Conservation (phyloP, 345 rosid species). For the Excoecaria cochinchinensis region DNA sequence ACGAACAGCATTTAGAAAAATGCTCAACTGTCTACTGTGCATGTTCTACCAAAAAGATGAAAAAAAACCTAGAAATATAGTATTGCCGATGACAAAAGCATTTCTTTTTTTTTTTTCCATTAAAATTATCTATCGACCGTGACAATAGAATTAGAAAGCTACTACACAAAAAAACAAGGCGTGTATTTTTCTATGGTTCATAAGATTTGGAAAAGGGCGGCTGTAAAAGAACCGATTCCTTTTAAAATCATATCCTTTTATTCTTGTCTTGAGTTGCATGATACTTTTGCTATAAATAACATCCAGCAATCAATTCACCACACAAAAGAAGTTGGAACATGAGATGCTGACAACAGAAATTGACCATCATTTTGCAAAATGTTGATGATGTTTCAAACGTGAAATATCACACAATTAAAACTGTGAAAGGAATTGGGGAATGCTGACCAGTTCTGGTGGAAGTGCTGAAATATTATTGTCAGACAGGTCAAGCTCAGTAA, state of each 20-base stretch:
- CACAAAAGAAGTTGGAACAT: background rate
- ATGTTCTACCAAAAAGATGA: background rate
- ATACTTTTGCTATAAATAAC: background rate
- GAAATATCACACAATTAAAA: background rate
- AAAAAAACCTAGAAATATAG: background rate
- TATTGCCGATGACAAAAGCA: background rate
- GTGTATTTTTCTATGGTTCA: background rate
- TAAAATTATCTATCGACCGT: background rate
- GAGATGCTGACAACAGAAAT: background rate
- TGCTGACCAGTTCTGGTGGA: slow-evolving; percentile 68
- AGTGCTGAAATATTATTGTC: slow-evolving; percentile 82
- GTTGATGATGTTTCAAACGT: background rate
- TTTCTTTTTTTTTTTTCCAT: background rate
- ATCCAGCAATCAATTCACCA: background rate
- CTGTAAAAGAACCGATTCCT: background rate
- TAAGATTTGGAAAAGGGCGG: background rate
- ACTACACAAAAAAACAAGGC: background rate
- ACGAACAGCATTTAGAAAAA: background rate
- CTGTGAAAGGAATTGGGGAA: background rate
- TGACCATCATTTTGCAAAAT: background rate
- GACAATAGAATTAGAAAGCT: background rate
- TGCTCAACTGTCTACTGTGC: background rate
- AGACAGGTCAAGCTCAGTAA: slow-evolving; percentile 73
- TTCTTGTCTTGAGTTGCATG: background rate
- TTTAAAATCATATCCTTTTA: background rate